Evolutionary conservation across 345 rosid genomes (phyloP), one percentile per base, ranked within the genome.

Genomic region (Geranium brycei): DNA sequence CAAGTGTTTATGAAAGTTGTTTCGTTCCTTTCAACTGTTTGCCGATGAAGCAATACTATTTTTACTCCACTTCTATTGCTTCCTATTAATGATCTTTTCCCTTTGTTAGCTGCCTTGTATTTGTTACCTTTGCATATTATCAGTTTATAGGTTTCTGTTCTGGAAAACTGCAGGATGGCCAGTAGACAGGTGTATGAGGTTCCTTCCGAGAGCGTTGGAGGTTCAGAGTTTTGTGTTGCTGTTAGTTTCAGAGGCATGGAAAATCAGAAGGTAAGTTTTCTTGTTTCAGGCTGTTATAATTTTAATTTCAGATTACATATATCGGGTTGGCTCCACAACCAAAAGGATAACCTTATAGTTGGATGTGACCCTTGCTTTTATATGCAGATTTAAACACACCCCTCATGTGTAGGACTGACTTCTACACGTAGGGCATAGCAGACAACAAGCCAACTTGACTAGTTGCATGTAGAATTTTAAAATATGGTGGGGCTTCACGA

Each of bases 181-280:
- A 91, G 97, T 60, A 84, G 85, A 73, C 99, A 90, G 72, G 85
- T 90, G 56, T 76, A 68, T 63, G 99, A 93, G 82, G 92, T 93
- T 71, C 91, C 95, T 10, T 78, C 83, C 2, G 61, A 72, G 67
- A 85, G 81, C 75, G 79, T 93, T 77, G 96, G 97, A 66, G 97
- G 99, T 62, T 90, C 99, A 13, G 82, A 71, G 28, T 76, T 76
- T 72, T 90, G 99, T 72, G 65, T 88, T 75, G 96, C 97, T 74
- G 83, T 93, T 65, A 79, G 87, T 79, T 71, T 41, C 31, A 82
- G 99, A 74, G 96, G 96, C 61, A 72, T 77, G 80, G 90, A 93
- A 78, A 72, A 73, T 72, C 85, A 84, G 73, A 90, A 77, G 88
- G 99, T 88, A 73, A 31, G 74, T 68, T 61, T 51, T 68, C 66